These are phyloP conservation scores for Xylaria sp. DNA, from an alignment of 2,329 filamentous ascomycete genomes.

Conservation along the genomic window DNA sequence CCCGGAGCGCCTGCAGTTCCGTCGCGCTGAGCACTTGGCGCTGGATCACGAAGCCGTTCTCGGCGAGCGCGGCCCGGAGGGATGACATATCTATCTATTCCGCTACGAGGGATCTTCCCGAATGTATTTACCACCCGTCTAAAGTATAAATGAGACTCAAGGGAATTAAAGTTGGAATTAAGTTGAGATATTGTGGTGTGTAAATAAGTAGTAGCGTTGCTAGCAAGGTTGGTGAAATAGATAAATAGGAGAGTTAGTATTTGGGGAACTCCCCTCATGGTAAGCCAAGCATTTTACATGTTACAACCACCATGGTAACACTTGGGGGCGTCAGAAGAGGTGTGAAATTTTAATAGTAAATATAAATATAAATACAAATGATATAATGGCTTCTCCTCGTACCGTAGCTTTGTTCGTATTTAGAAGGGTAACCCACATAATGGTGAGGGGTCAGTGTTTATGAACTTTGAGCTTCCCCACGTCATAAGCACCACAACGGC, in stretches of 20 bases:
- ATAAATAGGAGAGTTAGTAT: background rate
- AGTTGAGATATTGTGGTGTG: background rate
- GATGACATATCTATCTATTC: constrained; percentile 26
- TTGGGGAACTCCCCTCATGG: background rate
- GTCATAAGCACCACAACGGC: background rate
- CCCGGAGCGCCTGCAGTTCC: constrained; percentile 69
- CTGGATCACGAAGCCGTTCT: constrained; percentile 81
- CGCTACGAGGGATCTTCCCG: too few species aligned
- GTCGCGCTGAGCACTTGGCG: constrained; percentile 69
- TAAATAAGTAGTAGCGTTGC: background rate
- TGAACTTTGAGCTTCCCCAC: background rate
- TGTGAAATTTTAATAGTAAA: background rate
- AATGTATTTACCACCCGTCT: too few species aligned
- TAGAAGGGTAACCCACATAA: background rate
- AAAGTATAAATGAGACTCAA: background rate
- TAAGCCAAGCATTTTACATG: too few species aligned
- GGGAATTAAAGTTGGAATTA: background rate
- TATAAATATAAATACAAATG: constrained; percentile 4
- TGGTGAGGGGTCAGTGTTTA: background rate
- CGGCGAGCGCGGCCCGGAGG: constrained; percentile 42
- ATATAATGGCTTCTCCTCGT: background rate
- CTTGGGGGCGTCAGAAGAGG: background rate
- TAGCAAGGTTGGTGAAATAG: background rate
- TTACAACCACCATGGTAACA: background rate
- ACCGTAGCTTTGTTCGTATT: background rate